phyloP scores from a whole-genome alignment of 352 stramenopile genomes.

The Hyaloperonospora brassicae region DNA sequence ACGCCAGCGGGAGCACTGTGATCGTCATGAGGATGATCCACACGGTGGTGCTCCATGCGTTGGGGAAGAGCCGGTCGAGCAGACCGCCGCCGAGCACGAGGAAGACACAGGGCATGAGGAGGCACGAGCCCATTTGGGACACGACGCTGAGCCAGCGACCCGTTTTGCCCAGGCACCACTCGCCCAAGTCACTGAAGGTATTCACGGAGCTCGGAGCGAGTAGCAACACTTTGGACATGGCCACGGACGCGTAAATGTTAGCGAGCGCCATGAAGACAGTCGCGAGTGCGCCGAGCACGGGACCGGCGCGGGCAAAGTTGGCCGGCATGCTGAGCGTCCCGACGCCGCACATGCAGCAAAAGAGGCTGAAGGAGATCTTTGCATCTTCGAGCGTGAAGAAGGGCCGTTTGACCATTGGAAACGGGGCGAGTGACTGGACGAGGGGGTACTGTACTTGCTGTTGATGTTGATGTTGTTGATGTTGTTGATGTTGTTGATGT shows the following conservation, averaged over 20 bases:
- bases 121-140: conserved; percentile 46
- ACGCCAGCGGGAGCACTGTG: conserved; percentile 34
- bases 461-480: too few species aligned
- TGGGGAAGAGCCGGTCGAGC: conserved; percentile 45
- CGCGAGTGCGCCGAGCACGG: conserved; percentile 29
- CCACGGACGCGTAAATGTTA: conserved; percentile 55
- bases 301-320: conserved; percentile 55
- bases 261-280: conserved; percentile 51
- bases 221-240: conserved; percentile 52
- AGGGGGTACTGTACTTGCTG: too few species aligned
- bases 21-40: conserved; percentile 67
- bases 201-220: conserved; percentile 41
- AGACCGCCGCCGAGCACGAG: conserved; percentile 38
- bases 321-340: conserved; percentile 58
- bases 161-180: conserved; percentile 29
- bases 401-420: not conserved
- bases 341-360: conserved; percentile 59
- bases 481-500: too few species aligned
- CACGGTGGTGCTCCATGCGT: conserved; percentile 33
- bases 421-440: too few species aligned
- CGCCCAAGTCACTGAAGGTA: conserved; percentile 53
- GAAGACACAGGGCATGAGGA: conserved; percentile 51
- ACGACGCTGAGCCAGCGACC: conserved; percentile 46
- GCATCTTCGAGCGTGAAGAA: conserved; percentile 56
- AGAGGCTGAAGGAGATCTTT: conserved; percentile 54